Conservation (phyloP, 371 early-diverging fungal genomes). For the Enteropsectra breve region DNA sequence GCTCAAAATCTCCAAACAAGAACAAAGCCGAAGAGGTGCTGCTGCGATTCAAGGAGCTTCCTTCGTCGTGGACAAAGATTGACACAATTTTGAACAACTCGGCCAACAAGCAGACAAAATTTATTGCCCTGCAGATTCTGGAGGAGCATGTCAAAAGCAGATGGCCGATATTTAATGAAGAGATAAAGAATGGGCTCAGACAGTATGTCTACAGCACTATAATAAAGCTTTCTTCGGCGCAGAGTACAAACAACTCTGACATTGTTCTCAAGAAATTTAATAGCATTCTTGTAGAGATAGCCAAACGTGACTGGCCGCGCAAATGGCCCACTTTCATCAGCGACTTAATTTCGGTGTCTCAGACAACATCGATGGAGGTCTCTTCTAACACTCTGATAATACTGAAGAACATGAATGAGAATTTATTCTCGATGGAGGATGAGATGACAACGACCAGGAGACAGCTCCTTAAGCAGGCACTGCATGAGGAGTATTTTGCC, state of each 20-base stretch:
- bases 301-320: slow-evolving; percentile 99
- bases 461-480: slow-evolving; percentile 74
- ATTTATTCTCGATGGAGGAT: slow-evolving; percentile 88
- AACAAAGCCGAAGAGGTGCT: slow-evolving; percentile 59
- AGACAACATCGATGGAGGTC: slow-evolving; percentile 73
- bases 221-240: slow-evolving; percentile 40
- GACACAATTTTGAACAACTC: slow-evolving; percentile 81
- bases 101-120: slow-evolving; percentile 71
- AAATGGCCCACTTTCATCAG: slow-evolving; percentile 96
- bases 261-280: slow-evolving; percentile 55
- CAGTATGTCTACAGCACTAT: slow-evolving; percentile 52
- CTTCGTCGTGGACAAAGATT: slow-evolving; percentile 84
- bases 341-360: slow-evolving; percentile 78
- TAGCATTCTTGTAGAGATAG: slow-evolving; percentile 65
- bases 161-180: slow-evolving; percentile 81
- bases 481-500: slow-evolving; percentile 83
- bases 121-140: slow-evolving; percentile 82
- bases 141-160: slow-evolving; percentile 86
- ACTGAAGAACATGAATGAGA: slow-evolving; percentile 76
- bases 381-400: slow-evolving; percentile 98
- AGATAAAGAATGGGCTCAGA: slow-evolving; percentile 71
- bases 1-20: slow-evolving; percentile 26
- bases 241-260: slow-evolving; percentile 21
- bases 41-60: slow-evolving; percentile 84
- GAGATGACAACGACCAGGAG: slow-evolving; percentile 87